Conservation (phyloP, 805 yeast genomes). For the Kodamaea hsintzibuensis region DNA sequence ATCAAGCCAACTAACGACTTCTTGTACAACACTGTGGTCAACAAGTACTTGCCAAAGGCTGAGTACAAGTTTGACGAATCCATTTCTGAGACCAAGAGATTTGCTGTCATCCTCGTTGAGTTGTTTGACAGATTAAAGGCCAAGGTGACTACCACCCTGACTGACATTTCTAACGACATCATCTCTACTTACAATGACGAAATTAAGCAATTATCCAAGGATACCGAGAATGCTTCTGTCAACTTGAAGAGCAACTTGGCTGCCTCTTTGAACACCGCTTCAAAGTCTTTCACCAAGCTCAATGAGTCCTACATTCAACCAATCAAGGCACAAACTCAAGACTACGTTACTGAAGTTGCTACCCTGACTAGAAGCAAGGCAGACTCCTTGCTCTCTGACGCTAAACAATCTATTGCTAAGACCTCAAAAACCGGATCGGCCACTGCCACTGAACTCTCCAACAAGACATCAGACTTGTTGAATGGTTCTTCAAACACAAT, state of each 20-base stretch:
- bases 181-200: conserved; percentile 37
- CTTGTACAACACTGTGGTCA: conserved; percentile 15
- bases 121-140: conserved; percentile 21
- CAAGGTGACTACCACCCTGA: conserved; percentile 28
- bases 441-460: conserved; percentile 8
- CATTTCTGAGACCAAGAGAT: conserved; percentile 21
- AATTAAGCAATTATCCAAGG: conserved; percentile 29
- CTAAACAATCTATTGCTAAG: conserved; percentile 14
- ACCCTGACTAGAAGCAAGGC: conserved; percentile 36
- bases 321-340: conserved; percentile 39
- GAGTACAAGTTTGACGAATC: conserved; percentile 24
- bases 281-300: conserved; percentile 31
- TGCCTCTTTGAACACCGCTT: conserved; percentile 38
- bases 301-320: conserved; percentile 41
- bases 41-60: conserved; percentile 29
- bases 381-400: conserved; percentile 27
- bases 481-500: conserved; percentile 14
- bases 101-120: conserved; percentile 23
- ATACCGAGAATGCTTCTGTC: conserved; percentile 1
- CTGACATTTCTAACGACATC: conserved; percentile 30
- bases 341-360: conserved; percentile 37
- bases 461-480: conserved; percentile 14
- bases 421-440: conserved; percentile 5
- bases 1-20: conserved; percentile 28
- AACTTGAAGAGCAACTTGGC: conserved; percentile 22